These are phyloP conservation scores for Cytospora chrysosperma DNA, from an alignment of 2,329 filamentous ascomycete species.

Conservation along the genomic window DNA sequence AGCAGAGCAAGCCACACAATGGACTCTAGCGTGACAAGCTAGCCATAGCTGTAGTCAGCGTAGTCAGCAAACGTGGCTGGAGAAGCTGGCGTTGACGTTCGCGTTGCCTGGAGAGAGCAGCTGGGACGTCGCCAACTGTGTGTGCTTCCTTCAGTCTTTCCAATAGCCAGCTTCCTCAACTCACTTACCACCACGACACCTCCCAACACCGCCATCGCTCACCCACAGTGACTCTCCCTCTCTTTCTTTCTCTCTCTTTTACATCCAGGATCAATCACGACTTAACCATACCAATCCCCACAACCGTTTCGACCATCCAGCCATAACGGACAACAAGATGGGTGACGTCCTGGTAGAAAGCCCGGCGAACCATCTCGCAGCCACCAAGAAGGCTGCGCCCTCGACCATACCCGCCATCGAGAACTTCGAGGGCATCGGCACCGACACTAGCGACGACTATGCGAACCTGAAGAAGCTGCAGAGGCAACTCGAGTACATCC, in stretches of 20 bases:
- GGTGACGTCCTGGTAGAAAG: conserved; percentile 85
- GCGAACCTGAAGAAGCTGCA: conserved; percentile 95
- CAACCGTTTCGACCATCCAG: not conserved
- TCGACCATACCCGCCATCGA: conserved; percentile 88
- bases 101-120: conserved; percentile 21
- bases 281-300: not conserved
- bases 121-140: conserved; percentile 8
- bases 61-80: conserved; percentile 19
- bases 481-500: conserved; percentile 95
- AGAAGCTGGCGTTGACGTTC: conserved; percentile 24
- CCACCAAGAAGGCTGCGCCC: conserved; percentile 77
- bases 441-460: conserved; percentile 88
- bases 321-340: conserved; percentile 54
- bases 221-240: not conserved
- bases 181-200: conserved; percentile 16
- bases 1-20: not conserved
- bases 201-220: conserved; percentile 3
- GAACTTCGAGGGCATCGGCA: conserved; percentile 78
- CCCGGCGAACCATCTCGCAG: conserved; percentile 68
- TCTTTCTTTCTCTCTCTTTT: no score
- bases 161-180: conserved; percentile 1
- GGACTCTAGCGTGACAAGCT: not conserved
- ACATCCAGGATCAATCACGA: not conserved
- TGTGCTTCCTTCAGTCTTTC: conserved; percentile 3
- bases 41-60: not conserved